Percentiles rank a stretch among this genome's conserved stretches.
Conservation (phyloP, 139 green algal genomes). For the Chlorella sp. region DNA sequence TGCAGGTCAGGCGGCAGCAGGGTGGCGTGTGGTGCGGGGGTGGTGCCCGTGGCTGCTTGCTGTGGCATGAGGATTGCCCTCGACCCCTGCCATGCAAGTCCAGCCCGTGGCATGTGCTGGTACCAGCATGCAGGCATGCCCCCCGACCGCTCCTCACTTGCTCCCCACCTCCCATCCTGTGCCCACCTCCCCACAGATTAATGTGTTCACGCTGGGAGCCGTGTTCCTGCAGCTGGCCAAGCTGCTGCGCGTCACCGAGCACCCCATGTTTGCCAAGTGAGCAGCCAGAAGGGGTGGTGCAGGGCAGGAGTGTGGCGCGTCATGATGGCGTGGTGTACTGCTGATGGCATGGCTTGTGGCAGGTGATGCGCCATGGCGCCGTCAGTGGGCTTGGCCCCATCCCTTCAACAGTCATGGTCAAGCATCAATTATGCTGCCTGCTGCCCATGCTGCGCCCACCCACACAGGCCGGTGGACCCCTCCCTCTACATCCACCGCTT, state of each 20-base stretch:
- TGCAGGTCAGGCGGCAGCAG: conserved; percentile 49
- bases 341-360: too few relatives aligned
- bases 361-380: too few relatives aligned
- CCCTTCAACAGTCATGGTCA: too few relatives aligned
- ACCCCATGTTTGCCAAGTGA: conserved; percentile 75
- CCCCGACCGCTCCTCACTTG: not conserved
- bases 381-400: too few relatives aligned
- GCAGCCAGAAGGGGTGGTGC: too few relatives aligned
- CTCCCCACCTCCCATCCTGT: not conserved
- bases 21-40: not conserved
- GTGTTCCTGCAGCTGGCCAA: conserved; percentile 94
- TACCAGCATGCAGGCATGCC: not conserved
- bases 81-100: too few relatives aligned
- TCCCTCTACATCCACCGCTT: conserved; percentile 97
- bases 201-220: conserved; percentile 82
- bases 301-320: too few relatives aligned
- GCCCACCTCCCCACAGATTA: conserved; percentile 41
- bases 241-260: conserved; percentile 90
- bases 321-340: too few relatives aligned
- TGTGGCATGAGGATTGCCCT: too few relatives aligned
- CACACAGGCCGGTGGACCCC: conserved; percentile 90
- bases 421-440: too few relatives aligned
- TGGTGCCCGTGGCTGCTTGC: not conserved
- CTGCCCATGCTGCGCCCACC: too few relatives aligned
- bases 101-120: too few relatives aligned